These are phyloP conservation scores for Athelia sp. DNA, from an alignment of 1,284 basidiomycete genomes.

Conservation along the genomic window DNA sequence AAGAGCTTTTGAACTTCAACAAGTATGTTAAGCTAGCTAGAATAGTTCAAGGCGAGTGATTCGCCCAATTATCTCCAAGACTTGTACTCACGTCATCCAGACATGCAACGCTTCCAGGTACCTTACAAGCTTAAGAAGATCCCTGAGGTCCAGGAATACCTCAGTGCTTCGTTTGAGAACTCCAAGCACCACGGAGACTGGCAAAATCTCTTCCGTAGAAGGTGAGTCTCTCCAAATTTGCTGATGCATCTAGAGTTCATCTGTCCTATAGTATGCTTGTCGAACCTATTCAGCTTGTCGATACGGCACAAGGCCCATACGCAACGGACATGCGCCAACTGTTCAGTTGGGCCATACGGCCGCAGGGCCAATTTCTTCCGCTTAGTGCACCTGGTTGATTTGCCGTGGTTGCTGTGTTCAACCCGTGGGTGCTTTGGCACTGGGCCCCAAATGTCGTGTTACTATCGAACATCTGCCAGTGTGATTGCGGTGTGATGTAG, in stretches of 20 bases:
- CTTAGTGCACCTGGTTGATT: no score
- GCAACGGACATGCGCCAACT: conserved; percentile 67
- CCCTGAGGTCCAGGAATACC: conserved; percentile 77
- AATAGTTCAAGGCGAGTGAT: conserved; percentile 71
- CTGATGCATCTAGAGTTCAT: conserved; percentile 2
- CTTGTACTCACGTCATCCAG: conserved; percentile 26
- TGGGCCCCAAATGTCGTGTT: no score
- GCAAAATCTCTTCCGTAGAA: conserved; percentile 77
- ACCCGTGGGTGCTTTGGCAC: no score
- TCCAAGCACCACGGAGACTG: conserved; percentile 70
- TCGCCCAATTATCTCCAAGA: not conserved
- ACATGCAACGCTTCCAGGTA: conserved; percentile 92
- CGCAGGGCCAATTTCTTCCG: conserved; percentile 18
- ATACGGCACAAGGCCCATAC: conserved; percentile 43
- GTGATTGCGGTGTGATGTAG: no score
- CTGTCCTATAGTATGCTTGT: conserved; percentile 55
- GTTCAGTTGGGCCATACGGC: conserved; percentile 70
- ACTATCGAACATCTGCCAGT: no score
- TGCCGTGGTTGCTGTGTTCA: no score
- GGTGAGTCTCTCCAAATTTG: conserved; percentile 37
- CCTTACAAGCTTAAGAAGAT: conserved; percentile 81
- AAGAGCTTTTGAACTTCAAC: conserved; percentile 92
- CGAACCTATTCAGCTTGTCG: conserved; percentile 74
- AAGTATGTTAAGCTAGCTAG: conserved; percentile 89
- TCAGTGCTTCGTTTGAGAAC: conserved; percentile 68